Evolutionary conservation across 306 rosid genomes (phyloP), one percentile per base, ranked within the genome.

Genomic region (Cicer yamashitae): DNA sequence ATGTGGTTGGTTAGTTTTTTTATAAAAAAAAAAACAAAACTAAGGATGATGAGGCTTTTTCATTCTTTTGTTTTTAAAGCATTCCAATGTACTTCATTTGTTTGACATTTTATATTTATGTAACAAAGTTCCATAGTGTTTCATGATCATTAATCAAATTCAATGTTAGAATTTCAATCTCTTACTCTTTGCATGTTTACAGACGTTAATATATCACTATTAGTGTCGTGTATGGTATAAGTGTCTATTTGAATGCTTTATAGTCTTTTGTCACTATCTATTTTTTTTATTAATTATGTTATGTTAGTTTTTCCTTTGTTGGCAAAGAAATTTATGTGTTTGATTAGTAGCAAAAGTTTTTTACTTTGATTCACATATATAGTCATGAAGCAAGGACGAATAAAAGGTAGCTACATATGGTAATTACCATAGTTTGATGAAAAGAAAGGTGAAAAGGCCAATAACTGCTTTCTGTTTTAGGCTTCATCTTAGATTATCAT

Each of bases 41-140:
- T 15, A 70, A 77, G 93, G 98, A 88, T 63, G 94, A 90, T 72
- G 98, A 75, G 97, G 97, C 96, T 76, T 84, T 82, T 79, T 17
- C 64, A 71, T 54, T 41, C n/a, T 34, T 59, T 57, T 68, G 54
- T 37, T 57, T 58, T 5, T 3, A 3, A 3, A 41, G 78, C 59
- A 30, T 54, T 71, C 12, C 15, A n/a, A 81, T 71, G 73, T 70
- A 70, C 3, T 71, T 71, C 66, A 50, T 58, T 73, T 74, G 43
- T 70, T 47, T 75, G 1, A 53, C 2, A 25, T 25, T 70, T 37
- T 39, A 43, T 51, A 43, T 25, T 25, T 77, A 37, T 85, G 89
- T 74, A 74, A 80, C 59, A 67, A 39, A 73, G 75, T 88, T 75
- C 30, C 53, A 70, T 70, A 74, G 74, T 82, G 79, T 66, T 73